Evolutionary conservation across 2,329 filamentous ascomycete species (phyloP).

Genomic region (Tolypocladium album): DNA sequence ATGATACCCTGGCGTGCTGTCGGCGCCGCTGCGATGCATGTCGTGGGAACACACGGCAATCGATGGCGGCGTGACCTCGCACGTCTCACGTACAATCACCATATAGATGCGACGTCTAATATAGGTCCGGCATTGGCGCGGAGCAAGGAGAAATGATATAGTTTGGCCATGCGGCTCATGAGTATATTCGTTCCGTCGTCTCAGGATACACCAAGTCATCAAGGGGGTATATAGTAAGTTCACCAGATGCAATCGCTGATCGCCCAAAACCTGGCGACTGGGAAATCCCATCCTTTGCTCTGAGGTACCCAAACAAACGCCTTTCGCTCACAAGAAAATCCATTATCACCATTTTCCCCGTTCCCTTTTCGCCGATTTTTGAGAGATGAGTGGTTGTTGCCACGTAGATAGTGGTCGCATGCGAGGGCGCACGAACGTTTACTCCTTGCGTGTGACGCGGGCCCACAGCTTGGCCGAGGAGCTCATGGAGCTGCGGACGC

Average conservation of each 20-base stretch:
- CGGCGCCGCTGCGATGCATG: not conserved
- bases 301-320: constrained; percentile 19
- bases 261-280: not conserved
- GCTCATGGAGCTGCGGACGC: constrained; percentile 26
- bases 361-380: not conserved
- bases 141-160: not conserved
- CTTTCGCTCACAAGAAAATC: constrained; percentile 9
- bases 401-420: not conserved
- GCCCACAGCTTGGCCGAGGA: constrained; percentile 22
- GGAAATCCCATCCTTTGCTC: constrained; percentile 16
- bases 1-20: constrained; percentile 2
- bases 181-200: constrained; percentile 3
- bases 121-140: not conserved
- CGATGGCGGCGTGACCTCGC: not conserved
- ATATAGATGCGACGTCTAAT: not conserved
- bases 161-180: not conserved
- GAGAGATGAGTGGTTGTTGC: not conserved
- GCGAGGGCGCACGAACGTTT: constrained; percentile 8
- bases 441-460: constrained; percentile 20
- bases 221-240: constrained; percentile 32
- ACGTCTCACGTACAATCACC: not conserved
- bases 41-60: not conserved
- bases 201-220: not conserved
- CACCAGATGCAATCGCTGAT: constrained; percentile 34
- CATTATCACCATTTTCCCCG: not conserved